Conservation (phyloP, 768 basidiomycete genomes). For the Paxillus ammoniavirescens region DNA sequence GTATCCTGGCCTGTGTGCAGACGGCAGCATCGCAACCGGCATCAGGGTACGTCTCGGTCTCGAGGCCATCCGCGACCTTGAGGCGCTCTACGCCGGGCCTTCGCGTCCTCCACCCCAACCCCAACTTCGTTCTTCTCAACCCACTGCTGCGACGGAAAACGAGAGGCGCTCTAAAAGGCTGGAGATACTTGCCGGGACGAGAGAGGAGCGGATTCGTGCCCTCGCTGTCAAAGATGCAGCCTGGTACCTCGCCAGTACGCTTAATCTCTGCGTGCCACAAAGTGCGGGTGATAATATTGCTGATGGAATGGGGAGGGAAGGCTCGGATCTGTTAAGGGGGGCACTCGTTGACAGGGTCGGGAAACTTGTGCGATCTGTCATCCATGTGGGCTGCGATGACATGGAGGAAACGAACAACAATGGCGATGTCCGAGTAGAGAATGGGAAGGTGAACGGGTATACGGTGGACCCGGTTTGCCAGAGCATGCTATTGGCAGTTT, state of each 20-base stretch:
- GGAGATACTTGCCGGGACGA: constrained; percentile 12
- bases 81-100: constrained; percentile 14
- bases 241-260: constrained; percentile 27
- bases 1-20: too few species aligned
- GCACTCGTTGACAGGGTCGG: constrained; percentile 24
- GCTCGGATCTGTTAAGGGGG: constrained; percentile 4
- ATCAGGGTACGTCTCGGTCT: constrained; percentile 26
- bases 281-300: neutral
- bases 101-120: neutral
- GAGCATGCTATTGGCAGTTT: constrained; percentile 28
- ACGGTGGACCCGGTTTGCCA: constrained; percentile 21
- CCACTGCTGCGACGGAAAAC: neutral
- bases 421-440: neutral
- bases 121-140: neutral
- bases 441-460: neutral
- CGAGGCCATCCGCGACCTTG: constrained; percentile 27
- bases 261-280: constrained; percentile 20
- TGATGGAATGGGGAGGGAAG: neutral
- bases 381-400: neutral
- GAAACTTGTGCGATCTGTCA: constrained; percentile 16
- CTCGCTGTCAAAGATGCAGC: constrained; percentile 26
- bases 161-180: constrained; percentile 4
- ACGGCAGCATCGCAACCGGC: neutral
- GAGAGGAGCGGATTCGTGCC: constrained; percentile 18
- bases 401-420: neutral